Percentiles rank a stretch among this genome's conserved stretches.
phyloP scores from a whole-genome alignment of 2,329 filamentous ascomycete species.

The Onygena corvina region DNA sequence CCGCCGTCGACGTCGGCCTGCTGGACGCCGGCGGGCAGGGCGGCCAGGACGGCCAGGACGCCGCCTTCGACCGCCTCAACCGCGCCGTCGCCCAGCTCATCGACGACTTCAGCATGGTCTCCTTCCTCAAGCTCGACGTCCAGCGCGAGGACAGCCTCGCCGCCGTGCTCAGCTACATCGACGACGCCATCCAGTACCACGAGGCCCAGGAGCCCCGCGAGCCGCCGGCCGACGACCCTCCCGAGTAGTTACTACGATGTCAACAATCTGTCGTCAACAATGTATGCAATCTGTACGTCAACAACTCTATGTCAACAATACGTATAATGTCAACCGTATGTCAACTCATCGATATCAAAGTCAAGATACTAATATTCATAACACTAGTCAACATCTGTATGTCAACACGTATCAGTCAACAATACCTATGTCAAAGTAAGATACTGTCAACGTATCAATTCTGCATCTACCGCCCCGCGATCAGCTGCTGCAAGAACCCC shows the following conservation, averaged over 20 bases:
- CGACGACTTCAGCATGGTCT: conserved; percentile 97
- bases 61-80: conserved; percentile 72
- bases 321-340: no score
- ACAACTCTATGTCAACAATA: no score
- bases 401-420: no score
- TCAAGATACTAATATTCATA: no score
- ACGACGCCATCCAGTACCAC: conserved; percentile 86
- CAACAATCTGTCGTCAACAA: conserved; percentile 23
- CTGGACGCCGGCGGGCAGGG: conserved; percentile 58
- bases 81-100: conserved; percentile 80
- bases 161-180: conserved; percentile 76
- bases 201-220: conserved; percentile 87
- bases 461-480: no score
- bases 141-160: conserved; percentile 86
- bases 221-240: conserved; percentile 40
- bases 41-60: conserved; percentile 59
- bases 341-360: neutral
- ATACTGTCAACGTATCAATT: no score
- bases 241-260: conserved; percentile 51
- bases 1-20: conserved; percentile 71
- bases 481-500: conserved; percentile 50
- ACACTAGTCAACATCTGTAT: no score
- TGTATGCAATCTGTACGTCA: no score
- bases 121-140: conserved; percentile 77
- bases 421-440: no score